A percentile compares a stretch with the other conserved stretches of the same genome.
These are phyloP conservation scores for Taphrina communis DNA, from an alignment of 1,139 yeast species.

Conservation along the genomic window DNA sequence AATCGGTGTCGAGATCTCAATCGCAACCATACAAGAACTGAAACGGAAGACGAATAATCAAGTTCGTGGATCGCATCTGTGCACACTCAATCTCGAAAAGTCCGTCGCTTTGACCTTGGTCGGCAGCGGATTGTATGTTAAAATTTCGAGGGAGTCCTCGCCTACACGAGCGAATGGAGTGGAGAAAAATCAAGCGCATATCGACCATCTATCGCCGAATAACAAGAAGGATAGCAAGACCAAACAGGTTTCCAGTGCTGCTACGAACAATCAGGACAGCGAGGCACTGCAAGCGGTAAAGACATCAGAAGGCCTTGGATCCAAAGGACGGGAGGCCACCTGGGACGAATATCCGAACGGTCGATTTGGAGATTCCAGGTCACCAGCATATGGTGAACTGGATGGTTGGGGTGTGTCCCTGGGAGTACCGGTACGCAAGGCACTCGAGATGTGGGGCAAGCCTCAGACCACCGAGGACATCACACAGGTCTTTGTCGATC, in stretches of 20 bases:
- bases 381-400: conserved; percentile 95
- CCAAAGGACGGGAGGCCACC: conserved; percentile 86
- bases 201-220: not conserved
- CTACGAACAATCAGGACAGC: not conserved
- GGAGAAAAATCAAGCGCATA: not conserved
- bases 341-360: conserved; percentile 99
- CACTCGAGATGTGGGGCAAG: conserved; percentile 79
- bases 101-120: conserved; percentile 85
- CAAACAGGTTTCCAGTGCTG: not conserved
- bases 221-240: not conserved
- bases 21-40: conserved; percentile 66
- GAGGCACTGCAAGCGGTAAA: conserved; percentile 24
- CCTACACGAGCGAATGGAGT: conserved; percentile 12
- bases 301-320: conserved; percentile 42
- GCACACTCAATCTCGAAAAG: conserved; percentile 85
- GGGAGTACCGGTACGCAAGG: conserved; percentile 72
- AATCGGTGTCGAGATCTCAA: conserved; percentile 76
- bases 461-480: conserved; percentile 72
- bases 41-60: conserved; percentile 59
- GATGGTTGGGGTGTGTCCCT: conserved; percentile 96
- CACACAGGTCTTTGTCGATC: conserved; percentile 69
- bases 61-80: conserved; percentile 83
- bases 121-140: conserved; percentile 53
- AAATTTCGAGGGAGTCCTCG: conserved; percentile 35
- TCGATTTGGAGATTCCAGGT: conserved; percentile 93